Conservation (phyloP, 306 rosid species). For the Sechiopsis laciniata region DNA sequence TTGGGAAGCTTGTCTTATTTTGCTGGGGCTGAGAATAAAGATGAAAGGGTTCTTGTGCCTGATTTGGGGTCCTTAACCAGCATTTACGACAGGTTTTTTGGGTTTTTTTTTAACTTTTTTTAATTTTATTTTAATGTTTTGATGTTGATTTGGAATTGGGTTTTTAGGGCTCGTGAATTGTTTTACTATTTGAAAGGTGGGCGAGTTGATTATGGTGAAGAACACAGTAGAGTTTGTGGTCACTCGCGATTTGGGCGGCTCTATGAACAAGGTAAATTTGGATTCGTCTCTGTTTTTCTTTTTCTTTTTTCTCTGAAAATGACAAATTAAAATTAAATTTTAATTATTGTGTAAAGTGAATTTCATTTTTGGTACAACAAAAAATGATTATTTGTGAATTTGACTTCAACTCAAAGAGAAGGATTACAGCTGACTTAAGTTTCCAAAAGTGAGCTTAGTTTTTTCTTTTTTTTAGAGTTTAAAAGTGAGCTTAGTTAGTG, state of each 20-base stretch:
- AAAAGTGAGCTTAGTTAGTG: no score
- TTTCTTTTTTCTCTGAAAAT: no score
- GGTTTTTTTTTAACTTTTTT: no score
- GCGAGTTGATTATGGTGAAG: slow-evolving; percentile 82
- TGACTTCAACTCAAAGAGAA: no score
- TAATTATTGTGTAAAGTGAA: background rate
- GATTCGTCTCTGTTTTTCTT: background rate
- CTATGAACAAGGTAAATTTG: slow-evolving; percentile 59
- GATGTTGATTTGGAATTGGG: background rate
- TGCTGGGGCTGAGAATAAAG: slow-evolving; percentile 97
- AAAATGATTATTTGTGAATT: no score
- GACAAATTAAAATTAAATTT: no score
- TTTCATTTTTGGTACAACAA: no score
- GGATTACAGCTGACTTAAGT: no score
- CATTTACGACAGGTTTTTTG: slow-evolving; percentile 58
- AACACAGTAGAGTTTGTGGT: slow-evolving; percentile 77
- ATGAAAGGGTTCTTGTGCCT: slow-evolving; percentile 90
- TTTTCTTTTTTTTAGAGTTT: no score
- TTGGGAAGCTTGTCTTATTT: slow-evolving; percentile 81
- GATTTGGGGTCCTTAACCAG: slow-evolving; percentile 96
- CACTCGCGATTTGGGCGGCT: slow-evolving; percentile 74
- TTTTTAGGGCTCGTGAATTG: slow-evolving; percentile 80
- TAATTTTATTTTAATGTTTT: background rate
- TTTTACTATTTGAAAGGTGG: slow-evolving; percentile 96
- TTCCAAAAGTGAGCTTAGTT: no score